Percentiles rank a stretch among this genome's conserved stretches.
phyloP scores from a whole-genome alignment of 169 alveolate species.

The Plasmodium malariae region DNA sequence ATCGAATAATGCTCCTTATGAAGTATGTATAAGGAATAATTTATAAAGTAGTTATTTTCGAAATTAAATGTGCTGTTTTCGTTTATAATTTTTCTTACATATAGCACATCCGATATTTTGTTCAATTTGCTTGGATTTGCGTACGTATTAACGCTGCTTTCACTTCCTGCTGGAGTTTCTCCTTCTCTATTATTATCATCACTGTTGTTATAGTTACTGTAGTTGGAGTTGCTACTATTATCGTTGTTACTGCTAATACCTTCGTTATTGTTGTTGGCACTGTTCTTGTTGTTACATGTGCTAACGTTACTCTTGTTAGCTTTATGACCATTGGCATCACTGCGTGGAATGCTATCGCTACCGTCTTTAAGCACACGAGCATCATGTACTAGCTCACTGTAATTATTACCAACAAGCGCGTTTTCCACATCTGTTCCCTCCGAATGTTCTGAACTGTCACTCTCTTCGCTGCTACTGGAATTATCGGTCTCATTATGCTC shows the following conservation, averaged over 20 bases:
- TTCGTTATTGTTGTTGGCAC: neutral
- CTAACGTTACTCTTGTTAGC: neutral
- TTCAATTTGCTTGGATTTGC: neutral
- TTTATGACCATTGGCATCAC: neutral
- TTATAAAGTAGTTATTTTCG: constrained; percentile 58
- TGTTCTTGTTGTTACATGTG: neutral
- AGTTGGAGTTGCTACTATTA: neutral
- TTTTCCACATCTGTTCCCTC: constrained; percentile 8
- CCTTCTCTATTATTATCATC: neutral
- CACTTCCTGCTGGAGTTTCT: neutral
- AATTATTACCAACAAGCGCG: neutral
- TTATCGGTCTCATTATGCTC: neutral
- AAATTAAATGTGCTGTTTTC: constrained; percentile 44
- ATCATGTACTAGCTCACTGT: neutral
- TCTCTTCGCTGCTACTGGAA: neutral
- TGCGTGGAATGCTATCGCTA: neutral
- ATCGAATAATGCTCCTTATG: constrained; percentile 72
- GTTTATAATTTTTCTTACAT: constrained; percentile 43
- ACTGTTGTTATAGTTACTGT: neutral
- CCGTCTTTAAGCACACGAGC: neutral
- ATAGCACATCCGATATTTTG: constrained; percentile 51
- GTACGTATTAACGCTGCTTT: neutral
- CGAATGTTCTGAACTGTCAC: neutral
- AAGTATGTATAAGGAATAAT: constrained; percentile 53
- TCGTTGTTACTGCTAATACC: neutral